These are phyloP conservation scores for Ceriops tagal DNA, from an alignment of 345 rosid species.

Conservation along the genomic window DNA sequence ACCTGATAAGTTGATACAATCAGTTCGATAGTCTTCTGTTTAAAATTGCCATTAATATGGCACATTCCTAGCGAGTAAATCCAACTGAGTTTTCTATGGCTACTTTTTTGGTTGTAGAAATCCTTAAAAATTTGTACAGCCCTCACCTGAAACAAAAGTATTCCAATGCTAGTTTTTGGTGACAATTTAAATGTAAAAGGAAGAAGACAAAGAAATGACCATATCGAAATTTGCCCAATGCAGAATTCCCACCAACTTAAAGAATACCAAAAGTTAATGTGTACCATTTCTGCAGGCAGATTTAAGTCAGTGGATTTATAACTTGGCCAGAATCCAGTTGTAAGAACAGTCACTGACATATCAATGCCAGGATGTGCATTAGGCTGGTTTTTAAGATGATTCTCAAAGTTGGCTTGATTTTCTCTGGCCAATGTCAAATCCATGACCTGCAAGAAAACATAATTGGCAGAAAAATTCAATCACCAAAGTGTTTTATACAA, in stretches of 20 bases:
- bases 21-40: constrained; percentile 56
- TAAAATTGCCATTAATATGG: constrained; percentile 58
- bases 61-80: constrained; percentile 65
- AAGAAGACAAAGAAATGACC: background rate
- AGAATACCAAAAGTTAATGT: background rate
- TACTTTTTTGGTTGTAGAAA: constrained; percentile 57
- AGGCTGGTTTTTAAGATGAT: constrained; percentile 53
- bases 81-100: constrained; percentile 71
- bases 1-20: constrained; percentile 86
- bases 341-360: constrained; percentile 74
- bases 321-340: constrained; percentile 93
- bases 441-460: constrained; percentile 44
- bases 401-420: constrained; percentile 68
- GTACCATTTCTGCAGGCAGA: constrained; percentile 81
- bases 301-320: constrained; percentile 77
- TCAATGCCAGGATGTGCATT: constrained; percentile 69
- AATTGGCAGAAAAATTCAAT: background rate
- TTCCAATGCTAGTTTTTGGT: too few species aligned
- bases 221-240: too few species aligned
- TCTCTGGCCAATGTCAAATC: constrained; percentile 88
- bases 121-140: constrained; percentile 63
- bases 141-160: constrained; percentile 47
- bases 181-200: background rate
- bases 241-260: too few species aligned
- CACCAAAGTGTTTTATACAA: background rate